These are phyloP conservation scores for Saprolegnia diclina DNA, from an alignment of 352 stramenopile genomes.

Conservation along the genomic window DNA sequence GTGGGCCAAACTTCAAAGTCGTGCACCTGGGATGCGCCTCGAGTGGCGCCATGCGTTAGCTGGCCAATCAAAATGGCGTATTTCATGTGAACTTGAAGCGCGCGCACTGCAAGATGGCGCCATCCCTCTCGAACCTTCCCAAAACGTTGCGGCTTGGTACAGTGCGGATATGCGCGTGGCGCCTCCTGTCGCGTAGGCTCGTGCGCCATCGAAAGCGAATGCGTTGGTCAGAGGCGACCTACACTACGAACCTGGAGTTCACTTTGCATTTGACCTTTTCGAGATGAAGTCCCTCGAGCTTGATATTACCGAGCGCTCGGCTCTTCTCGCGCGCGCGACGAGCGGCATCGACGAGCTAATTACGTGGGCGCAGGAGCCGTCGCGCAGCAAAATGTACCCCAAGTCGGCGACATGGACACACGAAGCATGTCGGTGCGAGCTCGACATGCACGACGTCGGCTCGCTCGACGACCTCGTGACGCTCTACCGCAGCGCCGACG, in stretches of 20 bases:
- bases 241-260: background rate
- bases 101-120: too few relatives aligned
- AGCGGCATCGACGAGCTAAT: background rate
- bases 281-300: background rate
- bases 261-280: background rate
- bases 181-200: too few relatives aligned
- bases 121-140: too few relatives aligned
- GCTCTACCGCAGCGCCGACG: constrained; percentile 1
- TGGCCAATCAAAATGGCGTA: too few relatives aligned
- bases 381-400: background rate
- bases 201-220: too few relatives aligned
- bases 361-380: constrained; percentile 3
- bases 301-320: background rate
- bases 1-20: too few relatives aligned
- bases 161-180: too few relatives aligned
- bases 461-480: background rate
- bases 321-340: background rate
- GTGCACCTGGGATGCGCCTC: too few relatives aligned
- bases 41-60: too few relatives aligned
- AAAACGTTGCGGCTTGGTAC: too few relatives aligned
- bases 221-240: background rate
- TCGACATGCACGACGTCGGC: background rate
- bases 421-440: constrained; percentile 1
- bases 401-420: background rate
- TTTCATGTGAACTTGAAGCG: too few relatives aligned